Evolutionary conservation across 1,284 basidiomycete genomes (phyloP), one percentile per base, ranked within the genome.

Genomic region (Melampsora larici-populina): DNA sequence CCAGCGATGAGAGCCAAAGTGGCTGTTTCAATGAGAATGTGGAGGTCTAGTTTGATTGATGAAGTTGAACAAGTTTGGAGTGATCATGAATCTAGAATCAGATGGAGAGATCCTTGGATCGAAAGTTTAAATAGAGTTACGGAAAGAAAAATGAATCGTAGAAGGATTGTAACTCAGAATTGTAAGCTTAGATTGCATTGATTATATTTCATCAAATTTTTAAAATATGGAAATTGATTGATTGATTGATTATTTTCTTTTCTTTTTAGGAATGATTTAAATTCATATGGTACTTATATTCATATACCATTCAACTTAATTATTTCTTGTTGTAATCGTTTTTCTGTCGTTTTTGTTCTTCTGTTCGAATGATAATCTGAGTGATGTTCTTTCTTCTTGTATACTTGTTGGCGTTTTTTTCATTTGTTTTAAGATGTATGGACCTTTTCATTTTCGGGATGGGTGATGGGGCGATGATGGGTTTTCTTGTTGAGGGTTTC

Each of bases 41-140:
- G 74, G 74, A 77, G 67, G 31, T 68, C 49, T 36, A 55, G 43
- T 48, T 63, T 77, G n/a, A 77, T 77, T 17, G 74, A 77, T 63
- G 74, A 77, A 67, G 67, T 69, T 26, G 74, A 77, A 64, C 58
- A 63, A 49, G 60, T 77, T 26, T 58, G 67, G 29, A 70, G 55
- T 29, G 74, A 77, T 24, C 74, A 77, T 46, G 67, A 77, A 64
- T 69, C 74, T 48, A 63, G 48, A 17, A 49, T 40, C 40, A 17
- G 74, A 29, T 77, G 67, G 40, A 40, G 74, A 48, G 67, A 77
- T 24, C 74, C 74, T 31, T n/a, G 63, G 26, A 46, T 70, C 24
- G 74, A 77, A 51, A 69, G 66, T 49, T 69, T 77, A 2, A 33
- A 36, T 24, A 29, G 74, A 33, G 74, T 77, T 21, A 24, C 43